Conservation (phyloP, 352 stramenopile genomes). For the Peronospora belbahrii region DNA sequence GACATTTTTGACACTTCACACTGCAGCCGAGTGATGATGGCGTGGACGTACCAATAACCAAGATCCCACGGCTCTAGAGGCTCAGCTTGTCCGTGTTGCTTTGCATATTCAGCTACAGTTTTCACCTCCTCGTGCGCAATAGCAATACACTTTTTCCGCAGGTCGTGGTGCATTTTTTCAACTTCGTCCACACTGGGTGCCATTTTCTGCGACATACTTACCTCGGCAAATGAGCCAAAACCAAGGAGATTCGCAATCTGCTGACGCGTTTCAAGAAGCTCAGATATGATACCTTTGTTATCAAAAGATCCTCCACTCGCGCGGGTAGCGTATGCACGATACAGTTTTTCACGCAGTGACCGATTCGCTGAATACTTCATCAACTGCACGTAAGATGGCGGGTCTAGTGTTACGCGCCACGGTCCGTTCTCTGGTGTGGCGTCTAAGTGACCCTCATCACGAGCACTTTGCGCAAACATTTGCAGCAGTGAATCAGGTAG, state of each 20-base stretch:
- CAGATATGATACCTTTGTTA: constrained; percentile 92
- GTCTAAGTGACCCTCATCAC: constrained; percentile 43
- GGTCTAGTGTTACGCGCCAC: constrained; percentile 93
- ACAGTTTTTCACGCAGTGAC: constrained; percentile 88
- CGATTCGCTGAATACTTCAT: constrained; percentile 93
- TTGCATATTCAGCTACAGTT: constrained; percentile 84
- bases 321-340: constrained; percentile 88
- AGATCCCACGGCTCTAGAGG: constrained; percentile 91
- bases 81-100: constrained; percentile 58
- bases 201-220: constrained; percentile 95
- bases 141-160: constrained; percentile 89
- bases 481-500: constrained; percentile 88
- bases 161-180: constrained; percentile 88
- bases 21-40: too few relatives aligned
- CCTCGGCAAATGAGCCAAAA: constrained; percentile 90
- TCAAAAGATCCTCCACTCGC: constrained; percentile 84
- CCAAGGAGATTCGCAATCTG: constrained; percentile 90
- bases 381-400: constrained; percentile 91
- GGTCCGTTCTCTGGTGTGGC: constrained; percentile 82
- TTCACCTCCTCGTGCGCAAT: constrained; percentile 89
- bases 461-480: constrained; percentile 87
- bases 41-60: constrained; percentile 75
- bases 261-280: constrained; percentile 89
- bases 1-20: neutral
- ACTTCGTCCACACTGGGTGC: constrained; percentile 87